Base-by-base conservation (phyloP, 106 monocot species). In the Acorus gramineus region DNA sequence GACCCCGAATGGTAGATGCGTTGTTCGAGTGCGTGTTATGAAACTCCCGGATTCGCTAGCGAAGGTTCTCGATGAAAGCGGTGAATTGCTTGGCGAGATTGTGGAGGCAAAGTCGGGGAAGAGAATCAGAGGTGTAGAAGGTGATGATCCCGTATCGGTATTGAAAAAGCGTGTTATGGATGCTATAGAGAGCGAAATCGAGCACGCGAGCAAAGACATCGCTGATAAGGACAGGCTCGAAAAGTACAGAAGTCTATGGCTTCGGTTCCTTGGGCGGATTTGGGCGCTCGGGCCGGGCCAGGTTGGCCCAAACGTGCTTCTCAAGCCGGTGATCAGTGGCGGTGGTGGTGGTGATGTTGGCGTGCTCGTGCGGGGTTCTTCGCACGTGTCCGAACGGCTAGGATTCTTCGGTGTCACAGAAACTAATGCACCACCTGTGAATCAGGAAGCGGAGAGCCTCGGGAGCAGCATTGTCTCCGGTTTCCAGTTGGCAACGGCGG, bases 211-310 rank as follows among this genome's bases (percentile, higher is more conserved):
- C 43, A 8, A 49, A 11, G 75, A 70, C 44, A 45, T 60, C 28
- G 28, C 28, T 3, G 90, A 95, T 65, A 79, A 78, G 73, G 94
- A 89, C 46, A 87, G 52, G 59, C 42, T 49, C n/a, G 77, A 86
- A 53, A 94, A 80, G 49, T 76, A 71, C 53, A 75, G 71, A 74
- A 80, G 63, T 44, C 60, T 82, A 51, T 87, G 79, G 77, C 5
- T 66, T 53, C 71, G 56, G 10, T 73, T 82, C 78, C 86, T 94
- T 49, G 60, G 69, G 49, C 84, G 80, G 53, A 90, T 96, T 4
- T 96, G 91, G 91, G 78, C 87, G 8, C 77, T 96, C 44, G 95
- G 95, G 11, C 95, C 95, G 5, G 55, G 84, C 56, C 87, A 88
- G 60, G 82, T 87, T 65, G 91, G 96, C 8, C 87, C 91, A 14